Base-by-base conservation (phyloP, 2,329 filamentous ascomycete species). In the Cytospora piceicola region DNA sequence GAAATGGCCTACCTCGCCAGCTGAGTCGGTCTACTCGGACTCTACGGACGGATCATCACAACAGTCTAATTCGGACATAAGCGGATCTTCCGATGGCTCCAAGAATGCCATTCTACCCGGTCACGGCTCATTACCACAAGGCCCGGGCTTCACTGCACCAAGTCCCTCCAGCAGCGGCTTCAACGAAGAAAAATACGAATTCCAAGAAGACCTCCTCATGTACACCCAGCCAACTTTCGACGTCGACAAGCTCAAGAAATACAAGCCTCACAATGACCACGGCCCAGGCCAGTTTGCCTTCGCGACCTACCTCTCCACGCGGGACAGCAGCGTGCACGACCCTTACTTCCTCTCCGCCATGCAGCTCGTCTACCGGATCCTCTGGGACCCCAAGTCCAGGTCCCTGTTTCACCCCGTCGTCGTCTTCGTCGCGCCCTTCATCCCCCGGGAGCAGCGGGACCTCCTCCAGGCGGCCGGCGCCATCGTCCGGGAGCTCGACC, bases 261-360 rank as follows among this genome's bases (percentile, higher is more conserved):
- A 65, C 63, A 51, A 54, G 1, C 9, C 66, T 7, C 66, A 67
- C 58, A 65, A 67, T 63, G 66, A 67, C 55, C 66, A 58, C 49
- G 66, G 66, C 20, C 32, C 63, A 7, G 63, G 63, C 29, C 66
- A 67, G 39, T 52, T 29, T 30, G 66, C 66, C 63, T 67, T 58
- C 59, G 66, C 58, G 27, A 67, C 66, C 29, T 67, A 67, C 52
- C 63, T 67, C 22, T 65, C 66, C 20, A 67, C 86, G 62, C 66
- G 66, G 54, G 64, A 63, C 63, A 65, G 57, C 63, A 65, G 29
- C 34, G 34, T 63, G 34, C 58, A 64, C 49, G 66, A 67, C 56
- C 66, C 66, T 4, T 67, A 67, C 63, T 67, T 67, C 59, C 58
- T 67, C 24, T 65, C 66, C 2, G 66, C 66, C n/a, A 64, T 65